These are phyloP conservation scores for Scopulariopsis brevicaulis DNA, from an alignment of 2,329 filamentous ascomycete genomes.

Conservation along the genomic window DNA sequence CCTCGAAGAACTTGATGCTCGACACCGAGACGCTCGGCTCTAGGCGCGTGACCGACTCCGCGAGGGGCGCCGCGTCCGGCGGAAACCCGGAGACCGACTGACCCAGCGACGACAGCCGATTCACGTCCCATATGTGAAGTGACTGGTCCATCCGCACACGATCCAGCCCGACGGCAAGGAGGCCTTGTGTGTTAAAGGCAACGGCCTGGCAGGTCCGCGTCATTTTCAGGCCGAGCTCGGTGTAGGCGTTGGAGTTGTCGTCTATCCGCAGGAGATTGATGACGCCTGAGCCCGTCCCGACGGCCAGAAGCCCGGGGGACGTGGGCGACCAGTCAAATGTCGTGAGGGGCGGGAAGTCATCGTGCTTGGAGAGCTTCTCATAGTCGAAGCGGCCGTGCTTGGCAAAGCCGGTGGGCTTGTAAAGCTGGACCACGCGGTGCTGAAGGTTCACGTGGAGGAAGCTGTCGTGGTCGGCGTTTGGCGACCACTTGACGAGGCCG, in stretches of 20 bases:
- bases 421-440: conserved; percentile 50
- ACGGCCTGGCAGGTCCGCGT: conserved; percentile 72
- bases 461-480: conserved; percentile 43
- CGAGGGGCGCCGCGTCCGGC: conserved; percentile 31
- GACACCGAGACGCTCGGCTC: conserved; percentile 65
- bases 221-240: conserved; percentile 61
- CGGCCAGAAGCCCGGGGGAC: conserved; percentile 55
- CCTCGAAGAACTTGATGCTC: conserved; percentile 71
- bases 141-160: conserved; percentile 73
- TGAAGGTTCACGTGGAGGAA: conserved; percentile 57
- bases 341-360: conserved; percentile 51
- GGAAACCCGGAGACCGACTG: conserved; percentile 37
- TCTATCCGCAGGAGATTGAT: conserved; percentile 66
- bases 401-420: conserved; percentile 49
- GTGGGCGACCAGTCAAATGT: conserved; percentile 57
- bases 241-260: conserved; percentile 52
- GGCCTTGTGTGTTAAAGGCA: conserved; percentile 60
- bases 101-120: conserved; percentile 41
- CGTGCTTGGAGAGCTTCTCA: conserved; percentile 43
- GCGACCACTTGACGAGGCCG: conserved; percentile 56
- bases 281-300: conserved; percentile 65
- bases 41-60: conserved; percentile 46
- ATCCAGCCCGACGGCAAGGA: conserved; percentile 69
- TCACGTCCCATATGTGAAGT: conserved; percentile 74
- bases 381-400: conserved; percentile 46